A percentile compares a stretch with the other conserved stretches of the same genome.
These are phyloP conservation scores for Colletotrichum sp. DNA, from an alignment of 2,329 filamentous ascomycete genomes.

Conservation along the genomic window DNA sequence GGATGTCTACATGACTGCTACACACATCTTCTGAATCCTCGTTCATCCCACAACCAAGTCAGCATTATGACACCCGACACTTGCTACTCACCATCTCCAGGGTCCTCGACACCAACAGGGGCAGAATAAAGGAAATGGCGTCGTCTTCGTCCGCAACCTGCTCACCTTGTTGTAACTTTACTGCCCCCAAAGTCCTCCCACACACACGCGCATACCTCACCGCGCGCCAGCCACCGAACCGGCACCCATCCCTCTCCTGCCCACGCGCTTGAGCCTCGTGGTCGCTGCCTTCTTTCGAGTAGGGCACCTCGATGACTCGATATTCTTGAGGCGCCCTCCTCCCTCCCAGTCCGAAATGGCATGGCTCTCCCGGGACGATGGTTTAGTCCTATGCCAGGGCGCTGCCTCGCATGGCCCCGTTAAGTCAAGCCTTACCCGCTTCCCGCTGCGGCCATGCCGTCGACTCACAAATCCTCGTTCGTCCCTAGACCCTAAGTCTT, in stretches of 20 bases:
- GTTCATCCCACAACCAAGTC: slow-evolving; percentile 13
- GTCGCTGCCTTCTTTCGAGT: background rate
- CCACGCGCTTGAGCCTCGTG: slow-evolving; percentile 22
- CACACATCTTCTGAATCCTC: background rate
- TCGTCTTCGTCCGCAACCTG: background rate
- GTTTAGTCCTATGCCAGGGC: slow-evolving; percentile 3
- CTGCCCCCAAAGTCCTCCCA: background rate
- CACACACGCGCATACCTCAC: background rate
- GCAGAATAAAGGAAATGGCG: background rate
- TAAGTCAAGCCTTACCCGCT: slow-evolving; percentile 19
- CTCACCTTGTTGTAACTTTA: background rate
- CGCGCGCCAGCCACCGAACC: slow-evolving; percentile 14
- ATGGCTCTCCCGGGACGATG: background rate
- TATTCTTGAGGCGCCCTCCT: background rate
- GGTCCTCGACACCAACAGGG: background rate
- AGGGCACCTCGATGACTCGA: slow-evolving; percentile 13
- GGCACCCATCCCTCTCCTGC: slow-evolving; percentile 2
- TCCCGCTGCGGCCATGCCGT: slow-evolving; percentile 11
- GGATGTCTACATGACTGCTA: slow-evolving; percentile 17
- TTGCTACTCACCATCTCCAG: background rate
- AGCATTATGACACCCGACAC: slow-evolving; percentile 15
- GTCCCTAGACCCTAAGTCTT: slow-evolving; percentile 13
- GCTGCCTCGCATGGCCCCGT: background rate
- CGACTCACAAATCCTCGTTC: slow-evolving; percentile 9
- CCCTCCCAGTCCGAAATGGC: background rate